These are phyloP conservation scores for Favolaschia claudopus DNA, from an alignment of 768 basidiomycete species.

Conservation along the genomic window DNA sequence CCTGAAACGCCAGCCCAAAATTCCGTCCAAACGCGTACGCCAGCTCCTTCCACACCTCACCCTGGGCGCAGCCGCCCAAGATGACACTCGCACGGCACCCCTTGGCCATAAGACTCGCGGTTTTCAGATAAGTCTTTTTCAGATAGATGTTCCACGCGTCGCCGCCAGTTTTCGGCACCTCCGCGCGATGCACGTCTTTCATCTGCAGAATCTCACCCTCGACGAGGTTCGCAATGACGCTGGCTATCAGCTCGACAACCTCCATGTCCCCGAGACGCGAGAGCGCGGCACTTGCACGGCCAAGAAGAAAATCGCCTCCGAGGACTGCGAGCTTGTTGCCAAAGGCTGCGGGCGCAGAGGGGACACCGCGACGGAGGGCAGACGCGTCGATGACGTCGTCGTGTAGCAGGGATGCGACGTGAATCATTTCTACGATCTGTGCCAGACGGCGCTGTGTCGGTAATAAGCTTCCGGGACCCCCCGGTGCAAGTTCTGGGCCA, in stretches of 20 bases:
- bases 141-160: slow-evolving; percentile 84
- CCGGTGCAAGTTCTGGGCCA: slow-evolving; percentile 30
- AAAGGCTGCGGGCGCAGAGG: slow-evolving; percentile 72
- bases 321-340: slow-evolving; percentile 95
- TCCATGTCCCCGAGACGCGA: slow-evolving; percentile 86
- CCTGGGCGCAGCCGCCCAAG: slow-evolving; percentile 84
- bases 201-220: slow-evolving; percentile 94
- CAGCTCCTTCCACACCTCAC: slow-evolving; percentile 89
- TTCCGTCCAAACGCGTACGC: slow-evolving; percentile 98
- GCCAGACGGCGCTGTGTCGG: slow-evolving; percentile 93
- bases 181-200: slow-evolving; percentile 56
- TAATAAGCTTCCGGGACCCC: slow-evolving; percentile 57
- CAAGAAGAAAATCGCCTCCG: slow-evolving; percentile 95
- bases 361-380: slow-evolving; percentile 63
- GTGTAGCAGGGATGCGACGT: slow-evolving; percentile 92
- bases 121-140: slow-evolving; percentile 94
- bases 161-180: slow-evolving; percentile 35
- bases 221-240: slow-evolving; percentile 93
- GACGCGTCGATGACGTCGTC: slow-evolving; percentile 87
- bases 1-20: slow-evolving; percentile 95
- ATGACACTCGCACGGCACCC: slow-evolving; percentile 86
- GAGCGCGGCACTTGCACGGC: slow-evolving; percentile 87
- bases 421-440: slow-evolving; percentile 98
- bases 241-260: slow-evolving; percentile 92
- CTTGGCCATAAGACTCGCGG: slow-evolving; percentile 93